phyloP scores from a whole-genome alignment of 495 filamentous ascomycete genomes.

The Aspergillus haitiensis region DNA sequence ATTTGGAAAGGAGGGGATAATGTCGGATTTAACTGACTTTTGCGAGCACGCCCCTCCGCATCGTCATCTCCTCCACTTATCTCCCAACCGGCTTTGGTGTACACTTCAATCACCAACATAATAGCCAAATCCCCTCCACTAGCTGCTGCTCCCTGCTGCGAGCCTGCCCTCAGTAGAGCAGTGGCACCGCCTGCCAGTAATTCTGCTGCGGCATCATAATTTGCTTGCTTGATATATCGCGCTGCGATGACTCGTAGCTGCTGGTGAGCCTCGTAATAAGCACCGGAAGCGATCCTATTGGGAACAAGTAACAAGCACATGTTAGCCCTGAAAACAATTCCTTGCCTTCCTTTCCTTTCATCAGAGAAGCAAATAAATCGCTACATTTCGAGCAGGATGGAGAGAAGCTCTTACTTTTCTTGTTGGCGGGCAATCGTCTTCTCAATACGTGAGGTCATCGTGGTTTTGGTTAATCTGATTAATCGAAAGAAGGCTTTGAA shows the following conservation, averaged over 20 bases:
- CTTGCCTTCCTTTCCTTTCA: no score
- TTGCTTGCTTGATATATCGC: constrained; percentile 81
- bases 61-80: constrained; percentile 60
- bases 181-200: constrained; percentile 82
- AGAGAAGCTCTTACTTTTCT: constrained; percentile 55
- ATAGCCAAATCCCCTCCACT: constrained; percentile 89
- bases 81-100: constrained; percentile 75
- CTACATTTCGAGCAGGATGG: neutral
- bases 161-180: constrained; percentile 77
- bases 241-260: constrained; percentile 92
- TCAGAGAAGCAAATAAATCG: no score
- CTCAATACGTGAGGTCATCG: constrained; percentile 65
- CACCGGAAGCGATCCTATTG: constrained; percentile 82
- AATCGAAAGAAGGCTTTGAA: neutral
- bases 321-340: neutral
- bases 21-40: constrained; percentile 38
- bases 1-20: neutral
- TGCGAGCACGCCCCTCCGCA: constrained; percentile 39
- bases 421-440: constrained; percentile 72
- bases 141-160: constrained; percentile 68
- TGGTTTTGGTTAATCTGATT: constrained; percentile 3
- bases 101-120: constrained; percentile 81
- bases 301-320: constrained; percentile 15
- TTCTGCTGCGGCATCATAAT: constrained; percentile 82
- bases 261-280: constrained; percentile 97